A percentile compares a stretch with the other conserved stretches of the same genome.
Evolutionary conservation across 2,329 filamentous ascomycete species (phyloP).

Genomic region (Hypoxylon sp.): DNA sequence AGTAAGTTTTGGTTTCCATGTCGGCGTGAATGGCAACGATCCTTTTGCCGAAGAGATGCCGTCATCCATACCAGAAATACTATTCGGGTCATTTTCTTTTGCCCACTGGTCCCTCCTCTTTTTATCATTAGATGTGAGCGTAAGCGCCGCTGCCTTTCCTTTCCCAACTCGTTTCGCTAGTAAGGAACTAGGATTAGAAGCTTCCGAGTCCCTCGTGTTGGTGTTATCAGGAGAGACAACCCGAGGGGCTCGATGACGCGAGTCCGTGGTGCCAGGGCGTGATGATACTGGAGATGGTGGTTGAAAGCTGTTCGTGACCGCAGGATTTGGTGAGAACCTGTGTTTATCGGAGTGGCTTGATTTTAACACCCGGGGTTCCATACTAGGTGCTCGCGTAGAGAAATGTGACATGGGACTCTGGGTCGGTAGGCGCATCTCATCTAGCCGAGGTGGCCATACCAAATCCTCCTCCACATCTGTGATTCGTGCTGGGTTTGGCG

Average conservation of each 20-base stretch:
- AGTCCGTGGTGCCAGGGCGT: slow-evolving; percentile 19
- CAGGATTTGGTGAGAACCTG: slow-evolving; percentile 42
- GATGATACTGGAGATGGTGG: slow-evolving; percentile 35
- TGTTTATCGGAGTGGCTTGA: slow-evolving; percentile 30
- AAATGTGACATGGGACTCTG: slow-evolving; percentile 20
- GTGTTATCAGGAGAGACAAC: slow-evolving; percentile 40
- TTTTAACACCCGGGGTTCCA: slow-evolving; percentile 5
- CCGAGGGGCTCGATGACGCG: slow-evolving; percentile 35
- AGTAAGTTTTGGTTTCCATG: slow-evolving; percentile 71
- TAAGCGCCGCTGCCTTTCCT: slow-evolving; percentile 58
- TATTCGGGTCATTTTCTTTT: slow-evolving; percentile 28
- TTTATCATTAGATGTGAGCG: slow-evolving; percentile 45
- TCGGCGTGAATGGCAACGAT: slow-evolving; percentile 57
- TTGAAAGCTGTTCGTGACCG: slow-evolving; percentile 34
- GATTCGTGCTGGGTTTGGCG: not conserved
- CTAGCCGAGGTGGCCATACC: slow-evolving; percentile 8
- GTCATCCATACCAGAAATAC: slow-evolving; percentile 38
- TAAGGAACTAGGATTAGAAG: slow-evolving; percentile 54
- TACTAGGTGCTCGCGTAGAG: slow-evolving; percentile 8
- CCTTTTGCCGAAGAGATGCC: slow-evolving; percentile 35
- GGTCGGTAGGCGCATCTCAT: slow-evolving; percentile 4
- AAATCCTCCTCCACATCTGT: slow-evolving; percentile 1
- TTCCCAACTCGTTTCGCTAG: slow-evolving; percentile 62
- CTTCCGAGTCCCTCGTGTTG: slow-evolving; percentile 43
- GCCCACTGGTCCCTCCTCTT: slow-evolving; percentile 42